These are phyloP conservation scores for Fusarium abutilonis DNA, from an alignment of 2,329 filamentous ascomycete species.

Conservation along the genomic window DNA sequence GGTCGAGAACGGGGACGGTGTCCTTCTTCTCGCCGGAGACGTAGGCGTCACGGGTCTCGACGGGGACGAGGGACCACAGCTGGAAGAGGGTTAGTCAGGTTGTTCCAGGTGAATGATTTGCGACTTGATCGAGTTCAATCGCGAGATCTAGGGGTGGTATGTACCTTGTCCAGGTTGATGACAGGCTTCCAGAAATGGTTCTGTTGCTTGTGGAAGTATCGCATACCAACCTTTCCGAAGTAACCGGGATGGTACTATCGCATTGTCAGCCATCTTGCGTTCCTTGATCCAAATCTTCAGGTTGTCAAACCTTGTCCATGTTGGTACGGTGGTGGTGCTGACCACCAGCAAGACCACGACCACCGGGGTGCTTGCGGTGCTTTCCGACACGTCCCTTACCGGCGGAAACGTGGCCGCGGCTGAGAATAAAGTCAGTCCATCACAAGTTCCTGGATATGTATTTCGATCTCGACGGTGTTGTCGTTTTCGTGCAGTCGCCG, in stretches of 20 bases:
- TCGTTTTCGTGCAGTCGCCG: constrained; percentile 24
- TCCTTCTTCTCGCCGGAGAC: constrained; percentile 81
- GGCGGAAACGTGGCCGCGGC: constrained; percentile 97
- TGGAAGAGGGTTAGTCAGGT: constrained; percentile 54
- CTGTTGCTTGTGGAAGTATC: constrained; percentile 94
- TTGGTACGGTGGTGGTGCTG: constrained; percentile 81
- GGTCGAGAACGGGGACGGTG: constrained; percentile 96
- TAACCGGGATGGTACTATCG: constrained; percentile 94
- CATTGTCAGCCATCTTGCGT: constrained; percentile 44
- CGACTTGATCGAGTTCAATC: constrained; percentile 1
- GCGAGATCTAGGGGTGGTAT: constrained; percentile 34
- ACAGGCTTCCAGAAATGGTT: constrained; percentile 99
- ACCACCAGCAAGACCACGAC: constrained; percentile 94
- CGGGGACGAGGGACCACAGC: constrained; percentile 96
- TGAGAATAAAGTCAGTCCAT: constrained; percentile 54
- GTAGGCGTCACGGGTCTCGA: constrained; percentile 94
- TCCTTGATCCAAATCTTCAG: constrained; percentile 50
- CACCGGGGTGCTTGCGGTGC: constrained; percentile 91
- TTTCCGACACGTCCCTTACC: constrained; percentile 99
- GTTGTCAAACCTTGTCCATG: constrained; percentile 80
- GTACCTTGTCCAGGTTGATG: constrained; percentile 98
- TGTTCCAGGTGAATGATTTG: not conserved
- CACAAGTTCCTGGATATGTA: constrained; percentile 19
- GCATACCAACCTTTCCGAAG: constrained; percentile 97
- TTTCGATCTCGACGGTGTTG: constrained; percentile 13